Evolutionary conservation across 1,284 basidiomycete species (phyloP).

Genomic region (Puccinia coronata): DNA sequence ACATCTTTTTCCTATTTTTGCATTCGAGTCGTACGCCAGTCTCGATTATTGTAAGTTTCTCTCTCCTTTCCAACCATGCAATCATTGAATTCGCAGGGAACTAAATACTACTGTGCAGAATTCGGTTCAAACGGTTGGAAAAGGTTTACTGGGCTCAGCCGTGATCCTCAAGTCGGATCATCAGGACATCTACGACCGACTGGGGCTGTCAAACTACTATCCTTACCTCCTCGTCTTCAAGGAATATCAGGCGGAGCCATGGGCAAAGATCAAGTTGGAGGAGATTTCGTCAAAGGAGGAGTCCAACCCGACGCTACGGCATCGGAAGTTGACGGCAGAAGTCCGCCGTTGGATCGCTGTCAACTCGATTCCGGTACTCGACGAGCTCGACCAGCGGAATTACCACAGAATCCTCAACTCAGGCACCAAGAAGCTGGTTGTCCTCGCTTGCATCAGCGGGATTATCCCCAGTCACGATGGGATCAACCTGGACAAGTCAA

Average conservation of each 20-base stretch:
- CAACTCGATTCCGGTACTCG: conserved; percentile 5
- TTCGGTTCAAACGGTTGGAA: conserved; percentile 4
- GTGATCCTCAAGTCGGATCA: conserved; percentile 16
- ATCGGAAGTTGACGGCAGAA: background rate
- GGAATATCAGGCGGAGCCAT: background rate
- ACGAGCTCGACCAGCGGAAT: conserved; percentile 12
- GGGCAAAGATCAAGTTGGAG: background rate
- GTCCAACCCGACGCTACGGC: background rate
- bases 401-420: conserved; percentile 12
- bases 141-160: background rate
- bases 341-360: conserved; percentile 23
- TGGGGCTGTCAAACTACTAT: background rate
- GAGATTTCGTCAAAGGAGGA: background rate
- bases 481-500: conserved; percentile 2
- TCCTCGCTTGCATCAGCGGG: conserved; percentile 21
- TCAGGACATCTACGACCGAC: background rate
- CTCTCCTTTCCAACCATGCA: background rate
- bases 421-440: conserved; percentile 19
- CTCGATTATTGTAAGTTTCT: conserved; percentile 3
- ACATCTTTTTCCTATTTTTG: conserved; percentile 45
- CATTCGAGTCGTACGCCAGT: conserved; percentile 15
- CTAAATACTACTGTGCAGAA: background rate
- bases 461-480: background rate
- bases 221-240: conserved; percentile 24
- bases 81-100: background rate